A percentile compares a stretch with the other conserved stretches of the same genome.
These are phyloP conservation scores for Claviceps cyperi DNA, from an alignment of 2,329 filamentous ascomycete species.

Conservation along the genomic window DNA sequence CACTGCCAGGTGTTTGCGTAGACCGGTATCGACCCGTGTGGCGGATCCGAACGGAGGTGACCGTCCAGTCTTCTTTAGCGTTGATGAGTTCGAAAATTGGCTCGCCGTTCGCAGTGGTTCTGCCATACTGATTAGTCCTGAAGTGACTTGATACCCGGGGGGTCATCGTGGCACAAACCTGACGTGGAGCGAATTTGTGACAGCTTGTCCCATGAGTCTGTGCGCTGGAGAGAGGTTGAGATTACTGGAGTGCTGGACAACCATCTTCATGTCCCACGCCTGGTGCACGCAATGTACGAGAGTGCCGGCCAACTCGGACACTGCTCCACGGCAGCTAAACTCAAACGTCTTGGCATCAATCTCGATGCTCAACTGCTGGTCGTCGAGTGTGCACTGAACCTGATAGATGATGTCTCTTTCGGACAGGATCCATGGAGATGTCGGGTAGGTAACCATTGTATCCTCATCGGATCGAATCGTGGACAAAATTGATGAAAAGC, in stretches of 20 bases:
- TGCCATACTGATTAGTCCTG: conserved; percentile 2
- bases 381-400: conserved; percentile 10
- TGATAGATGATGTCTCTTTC: conserved; percentile 13
- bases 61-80: conserved; percentile 2
- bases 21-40: conserved; percentile 13
- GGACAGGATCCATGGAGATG: conserved; percentile 9
- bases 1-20: conserved; percentile 3
- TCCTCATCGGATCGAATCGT: conserved; percentile 14
- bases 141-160: too few relatives aligned
- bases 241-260: conserved; percentile 7
- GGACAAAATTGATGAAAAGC: conserved; percentile 16
- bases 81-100: conserved; percentile 8
- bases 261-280: conserved; percentile 19
- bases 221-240: conserved; percentile 8
- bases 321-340: conserved; percentile 9
- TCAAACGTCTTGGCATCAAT: conserved; percentile 14
- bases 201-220: conserved; percentile 8
- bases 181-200: conserved; percentile 12
- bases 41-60: conserved; percentile 10
- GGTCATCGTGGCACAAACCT: conserved; percentile 11
- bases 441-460: neutral
- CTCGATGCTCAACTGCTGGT: conserved; percentile 10
- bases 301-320: conserved; percentile 10
- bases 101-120: conserved; percentile 8
- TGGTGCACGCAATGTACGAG: conserved; percentile 17